Percentiles rank a stretch among this genome's conserved stretches.
phyloP scores from a whole-genome alignment of 306 rosid species.

The Biancaea sappan region DNA sequence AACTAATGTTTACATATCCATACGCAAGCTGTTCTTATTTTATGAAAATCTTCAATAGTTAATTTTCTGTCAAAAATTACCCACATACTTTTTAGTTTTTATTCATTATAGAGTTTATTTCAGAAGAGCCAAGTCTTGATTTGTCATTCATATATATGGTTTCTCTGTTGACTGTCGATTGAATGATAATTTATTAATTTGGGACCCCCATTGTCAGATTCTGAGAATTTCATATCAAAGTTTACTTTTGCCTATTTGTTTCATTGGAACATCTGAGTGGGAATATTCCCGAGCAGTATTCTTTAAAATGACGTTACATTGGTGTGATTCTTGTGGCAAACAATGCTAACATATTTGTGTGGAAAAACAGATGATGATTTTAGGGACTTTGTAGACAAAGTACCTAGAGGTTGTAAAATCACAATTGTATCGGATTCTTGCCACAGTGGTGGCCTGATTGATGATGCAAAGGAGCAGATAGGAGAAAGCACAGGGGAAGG shows the following conservation, averaged over 20 bases:
- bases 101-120: no score
- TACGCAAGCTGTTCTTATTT: no score
- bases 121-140: no score
- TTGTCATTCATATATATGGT: no score
- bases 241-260: not conserved
- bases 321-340: not conserved
- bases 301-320: not conserved
- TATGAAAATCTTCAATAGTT: no score
- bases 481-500: constrained; percentile 74
- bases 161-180: no score
- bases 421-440: constrained; percentile 95
- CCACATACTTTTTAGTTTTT: no score
- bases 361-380: constrained; percentile 83
- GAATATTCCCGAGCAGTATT: not conserved
- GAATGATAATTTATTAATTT: no score
- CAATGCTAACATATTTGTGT: not conserved
- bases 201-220: not conserved
- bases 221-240: not conserved
- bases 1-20: no score
- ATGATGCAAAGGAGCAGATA: constrained; percentile 76
- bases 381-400: constrained; percentile 66
- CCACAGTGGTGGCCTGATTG: constrained; percentile 88
- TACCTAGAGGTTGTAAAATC: constrained; percentile 66
- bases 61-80: no score
- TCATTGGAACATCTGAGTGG: not conserved